Evolutionary conservation across 2,329 filamentous ascomycete species (phyloP).

Genomic region (Raffaelea arxii): DNA sequence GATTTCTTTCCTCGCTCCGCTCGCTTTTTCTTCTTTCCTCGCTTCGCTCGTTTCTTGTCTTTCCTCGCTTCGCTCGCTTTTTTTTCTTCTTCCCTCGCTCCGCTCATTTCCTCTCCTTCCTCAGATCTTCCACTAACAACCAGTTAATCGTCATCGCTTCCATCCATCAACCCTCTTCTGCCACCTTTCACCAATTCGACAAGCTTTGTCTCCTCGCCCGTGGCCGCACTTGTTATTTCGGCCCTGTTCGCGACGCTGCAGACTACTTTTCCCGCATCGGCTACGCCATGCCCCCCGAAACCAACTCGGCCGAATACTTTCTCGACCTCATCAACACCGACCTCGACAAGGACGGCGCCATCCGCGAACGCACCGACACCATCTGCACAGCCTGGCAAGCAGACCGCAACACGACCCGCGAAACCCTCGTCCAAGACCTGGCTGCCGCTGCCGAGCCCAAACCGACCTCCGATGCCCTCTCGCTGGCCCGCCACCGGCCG

Average conservation of each 20-base stretch:
- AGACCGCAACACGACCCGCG: no score
- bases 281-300: slow-evolving; percentile 54
- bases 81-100: neutral
- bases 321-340: slow-evolving; percentile 73
- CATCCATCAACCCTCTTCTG: slow-evolving; percentile 77
- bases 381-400: slow-evolving; percentile 53
- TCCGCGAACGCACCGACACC: slow-evolving; percentile 35
- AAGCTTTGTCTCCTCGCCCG: slow-evolving; percentile 64
- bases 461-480: slow-evolving; percentile 19
- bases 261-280: slow-evolving; percentile 55
- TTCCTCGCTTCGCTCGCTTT: neutral
- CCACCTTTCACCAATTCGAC: slow-evolving; percentile 73
- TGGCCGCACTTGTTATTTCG: slow-evolving; percentile 66
- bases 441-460: slow-evolving; percentile 15
- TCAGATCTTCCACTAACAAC: neutral
- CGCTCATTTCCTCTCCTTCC: neutral
- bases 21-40: slow-evolving; percentile 1
- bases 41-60: neutral
- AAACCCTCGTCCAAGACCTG: slow-evolving; percentile 19
- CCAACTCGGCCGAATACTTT: slow-evolving; percentile 72
- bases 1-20: slow-evolving; percentile 11
- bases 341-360: slow-evolving; percentile 45
- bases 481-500: slow-evolving; percentile 9
- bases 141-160: slow-evolving; percentile 69
- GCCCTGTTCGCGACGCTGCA: slow-evolving; percentile 46